Evolutionary conservation across 345 rosid genomes (phyloP).

Genomic region (Rubroshorea leprosula): DNA sequence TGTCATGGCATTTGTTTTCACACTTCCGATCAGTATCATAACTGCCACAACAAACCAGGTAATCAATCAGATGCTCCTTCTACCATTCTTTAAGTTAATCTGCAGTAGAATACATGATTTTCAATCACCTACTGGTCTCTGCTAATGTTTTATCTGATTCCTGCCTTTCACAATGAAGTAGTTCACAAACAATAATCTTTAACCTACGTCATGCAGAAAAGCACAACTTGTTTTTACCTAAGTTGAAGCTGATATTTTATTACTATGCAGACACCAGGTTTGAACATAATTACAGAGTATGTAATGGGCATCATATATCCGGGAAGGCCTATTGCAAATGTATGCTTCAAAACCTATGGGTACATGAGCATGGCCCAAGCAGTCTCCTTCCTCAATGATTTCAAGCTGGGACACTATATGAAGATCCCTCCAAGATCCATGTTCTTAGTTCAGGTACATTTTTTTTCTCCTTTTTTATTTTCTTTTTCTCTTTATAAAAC

Average conservation of each 20-base stretch:
- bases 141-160: not conserved
- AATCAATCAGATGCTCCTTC: not conserved
- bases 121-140: not conserved
- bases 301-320: constrained; percentile 79
- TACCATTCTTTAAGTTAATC: not conserved
- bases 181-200: too few relatives aligned
- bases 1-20: constrained; percentile 68
- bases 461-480: too few relatives aligned
- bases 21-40: constrained; percentile 81
- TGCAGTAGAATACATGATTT: too few relatives aligned
- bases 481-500: too few relatives aligned
- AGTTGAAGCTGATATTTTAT: not conserved
- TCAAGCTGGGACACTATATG: constrained; percentile 96
- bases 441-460: constrained; percentile 86
- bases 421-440: constrained; percentile 95
- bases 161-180: too few relatives aligned
- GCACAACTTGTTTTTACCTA: not conserved
- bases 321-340: constrained; percentile 87
- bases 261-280: constrained; percentile 63
- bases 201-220: too few relatives aligned
- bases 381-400: constrained; percentile 81
- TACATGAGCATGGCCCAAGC: constrained; percentile 92
- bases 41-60: constrained; percentile 95
- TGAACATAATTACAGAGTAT: constrained; percentile 88
- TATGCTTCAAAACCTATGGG: constrained; percentile 84